Evolutionary conservation across 225 moss, liverwort and hornwort species (phyloP), one percentile per base, ranked within the genome.

Genomic region (Pseudoscleropodium purum): DNA sequence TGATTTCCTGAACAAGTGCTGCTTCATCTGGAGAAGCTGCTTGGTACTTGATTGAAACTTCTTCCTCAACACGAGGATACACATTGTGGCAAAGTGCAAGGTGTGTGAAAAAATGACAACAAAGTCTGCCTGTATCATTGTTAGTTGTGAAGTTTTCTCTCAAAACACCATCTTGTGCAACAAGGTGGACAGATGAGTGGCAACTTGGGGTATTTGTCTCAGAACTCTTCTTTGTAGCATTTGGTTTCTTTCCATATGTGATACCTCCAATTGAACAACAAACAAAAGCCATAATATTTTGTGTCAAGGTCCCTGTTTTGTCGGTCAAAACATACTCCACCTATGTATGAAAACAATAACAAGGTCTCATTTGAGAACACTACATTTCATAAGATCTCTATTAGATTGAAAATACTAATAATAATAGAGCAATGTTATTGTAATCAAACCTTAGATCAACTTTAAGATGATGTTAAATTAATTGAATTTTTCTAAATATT

Each of bases 21-120:
- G 95, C 96, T 91, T 97, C 97, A 82, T 97, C 97, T 67, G 97
- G 97, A 90, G 97, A 97, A 37, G 96, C 96, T 67, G 96, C 96
- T n/a, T 95, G 93, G 78, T 97, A 97, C 85, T 85, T 95, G 78
- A 96, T 91, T 26, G 84, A 63, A n/a, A 61, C 79, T 47, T 81
- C 89, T 63, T 93, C 94, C 34, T 90, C 92, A 80, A 87, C 24
- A 87, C 65, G 87, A 85, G 97, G 96, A 83, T 95, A 94, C 26
- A 96, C 95, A 74, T 95, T 94, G 85, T 97, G 96, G 89, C 97
- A 96, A 57, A 97, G 91, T 67, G 96, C 95, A 34, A 97, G 94
- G 79, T 97, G 96, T 21, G 80, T 93, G 86, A 96, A 95, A 82
- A 97, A 97, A 2, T 93, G 92, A 60, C 87, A 91, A 31, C 93